Evolutionary conservation across 1,139 yeast species (phyloP), one percentile per base, ranked within the genome.

Genomic region (Barnettozyma hawaiiensis): DNA sequence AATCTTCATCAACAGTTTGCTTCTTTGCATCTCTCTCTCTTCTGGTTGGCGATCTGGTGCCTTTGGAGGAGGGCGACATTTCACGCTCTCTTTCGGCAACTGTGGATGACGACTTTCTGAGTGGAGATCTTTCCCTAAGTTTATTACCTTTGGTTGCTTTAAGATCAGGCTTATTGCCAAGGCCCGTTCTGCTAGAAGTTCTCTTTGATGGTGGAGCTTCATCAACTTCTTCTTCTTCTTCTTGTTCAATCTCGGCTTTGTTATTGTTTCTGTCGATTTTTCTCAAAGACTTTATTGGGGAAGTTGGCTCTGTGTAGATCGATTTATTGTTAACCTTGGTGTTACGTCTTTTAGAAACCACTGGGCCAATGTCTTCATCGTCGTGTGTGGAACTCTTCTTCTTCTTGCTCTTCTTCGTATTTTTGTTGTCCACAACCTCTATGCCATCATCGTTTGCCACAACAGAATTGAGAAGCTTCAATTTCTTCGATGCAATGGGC

Each of bases 371-470:
- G 18, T 16, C 35, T 6, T 27, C 36, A 4, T 29, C 33, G 14
- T n/a, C n/a, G n/a, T n/a, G n/a, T n/a, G 19, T 21, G n/a, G 31
- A 4, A 7, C 12, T 7, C 9, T 29, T 21, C 31, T 37, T 38
- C 41, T 27, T 22, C 22, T 37, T 38, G 37, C 20, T 22, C 22
- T 37, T 44, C 19, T n/a, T 27, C 24, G 26, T 27, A 19, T 43
- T 43, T 20, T 47, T 41, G 32, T 44, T 43, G 11, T 47, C 43
- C 6, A 58, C 59, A 42, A 53, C 50, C 33, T 60, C 52, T 35
- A 66, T 63, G 5, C 59, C 62, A 16, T 54, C 57, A 35, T 59
- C 65, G 32, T 57, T 59, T 10, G 59, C 54, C 35, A 52, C 53
- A 12, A 52, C 57, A 24, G 41, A 39, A 7, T 50, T 31, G 29